These are phyloP conservation scores for Helianthus annuus DNA, from an alignment of 129 eudicot genomes.

Conservation along the genomic window HanXRQr2.0-SUNRISE NC_035449.2:189979217-189979716, in stretches of 20 bases:
- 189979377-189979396: slow-evolving; percentile 24
- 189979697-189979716: too few species aligned
- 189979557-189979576: slow-evolving; percentile 11
- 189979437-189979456: slow-evolving; percentile 9
- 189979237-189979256: background rate
- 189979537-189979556: background rate
- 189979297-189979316: slow-evolving; percentile 24
- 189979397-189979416: slow-evolving; percentile 9
- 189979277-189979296: slow-evolving; percentile 9
- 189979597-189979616: too few species aligned
- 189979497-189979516: slow-evolving; percentile 35
- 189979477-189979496: slow-evolving; percentile 44
- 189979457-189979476: slow-evolving; percentile 47
- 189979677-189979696: too few species aligned
- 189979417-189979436: background rate
- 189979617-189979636: too few species aligned
- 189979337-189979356: slow-evolving; percentile 34
- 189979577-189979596: background rate
- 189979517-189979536: background rate
- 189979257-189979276: slow-evolving; percentile 11
- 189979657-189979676: too few species aligned
- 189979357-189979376: slow-evolving; percentile 46
- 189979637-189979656: too few species aligned
- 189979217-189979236: background rate
- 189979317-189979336: slow-evolving; percentile 32